Base-by-base conservation (phyloP, 257 asterid genomes). In the Solanum stenotomum region DNA sequence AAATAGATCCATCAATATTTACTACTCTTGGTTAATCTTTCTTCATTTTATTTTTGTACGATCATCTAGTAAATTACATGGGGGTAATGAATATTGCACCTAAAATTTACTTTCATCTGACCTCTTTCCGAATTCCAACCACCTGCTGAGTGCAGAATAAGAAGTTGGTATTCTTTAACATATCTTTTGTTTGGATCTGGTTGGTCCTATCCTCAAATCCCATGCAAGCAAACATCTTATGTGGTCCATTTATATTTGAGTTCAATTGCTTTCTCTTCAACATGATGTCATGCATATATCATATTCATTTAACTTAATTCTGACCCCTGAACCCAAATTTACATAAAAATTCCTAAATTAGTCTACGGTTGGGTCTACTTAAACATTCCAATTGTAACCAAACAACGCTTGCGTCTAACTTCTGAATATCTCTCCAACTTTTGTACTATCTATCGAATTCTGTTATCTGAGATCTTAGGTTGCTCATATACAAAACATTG, bases 401-500 rank as follows among this genome's bases (percentile, higher is more conserved):
- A 18, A 81, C 9, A 46, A 27, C 46, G 18, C 68, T 46, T 81
- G 68, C 18, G 10, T 81, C 27, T 16, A 46, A 46, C 27, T 81
- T 27, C 67, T 46, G 67, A 16, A 46, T 46, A 44, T 16, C 42
- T 46, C 61, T 46, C 25, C 27, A 8, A 16, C 71, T 82, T 82
- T 31, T 82, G 27, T 49, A 37, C 71, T 29, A 81, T 31, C 86
- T 82, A 23, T 52, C 25, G 22, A 82, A 82, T 82, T 42, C 86
- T 82, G 34, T 82, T 29, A 82, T 31, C 86, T 49, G 86, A 82
- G 46, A 49, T 63, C 44, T 89, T 90, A 87, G 77, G 88, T 90
- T 87, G 85, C 85, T 89, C 84, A 88, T 89, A 63, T 49, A 76
- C 91, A 70, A 79, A 85, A 85, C 88, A 67, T 92, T 92, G 89